phyloP scores from a whole-genome alignment of 805 yeast genomes.

The Saccharomycopsis vini region DNA sequence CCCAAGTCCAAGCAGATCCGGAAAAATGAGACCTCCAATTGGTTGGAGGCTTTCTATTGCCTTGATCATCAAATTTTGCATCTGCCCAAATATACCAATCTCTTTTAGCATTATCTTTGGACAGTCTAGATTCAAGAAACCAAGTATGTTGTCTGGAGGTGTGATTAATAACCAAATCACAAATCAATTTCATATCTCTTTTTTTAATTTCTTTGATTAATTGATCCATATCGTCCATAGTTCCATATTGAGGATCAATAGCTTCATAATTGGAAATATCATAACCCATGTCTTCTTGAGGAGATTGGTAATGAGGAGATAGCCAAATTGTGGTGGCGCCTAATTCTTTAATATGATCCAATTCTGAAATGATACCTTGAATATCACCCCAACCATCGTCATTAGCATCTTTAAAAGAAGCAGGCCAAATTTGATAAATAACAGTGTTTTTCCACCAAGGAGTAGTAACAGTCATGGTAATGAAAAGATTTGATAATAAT shows the following conservation, averaged over 20 bases:
- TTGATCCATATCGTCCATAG: conserved; percentile 41
- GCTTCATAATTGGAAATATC: conserved; percentile 47
- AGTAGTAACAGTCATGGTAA: no score
- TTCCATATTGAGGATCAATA: conserved; percentile 45
- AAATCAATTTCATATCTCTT: conserved; percentile 42
- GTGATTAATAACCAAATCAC: conserved; percentile 53
- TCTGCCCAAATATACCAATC: conserved; percentile 56
- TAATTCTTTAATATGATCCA: conserved; percentile 41
- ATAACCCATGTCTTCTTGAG: conserved; percentile 57
- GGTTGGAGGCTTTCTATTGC: conserved; percentile 46
- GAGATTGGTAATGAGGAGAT: conserved; percentile 50
- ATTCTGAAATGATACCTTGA: conserved; percentile 41
- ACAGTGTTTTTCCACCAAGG: conserved; percentile 49
- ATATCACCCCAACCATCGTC: conserved; percentile 54
- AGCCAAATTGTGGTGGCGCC: conserved; percentile 49
- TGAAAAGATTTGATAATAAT: no score
- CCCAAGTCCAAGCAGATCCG: conserved; percentile 51
- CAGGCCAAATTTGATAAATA: conserved; percentile 54
- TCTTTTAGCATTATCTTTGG: conserved; percentile 44
- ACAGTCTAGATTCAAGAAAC: conserved; percentile 47
- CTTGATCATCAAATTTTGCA: conserved; percentile 37
- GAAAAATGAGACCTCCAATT: conserved; percentile 47
- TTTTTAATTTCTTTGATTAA: conserved; percentile 39
- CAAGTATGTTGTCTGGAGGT: conserved; percentile 47
- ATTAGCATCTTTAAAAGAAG: conserved; percentile 49